Base-by-base conservation (phyloP, 352 stramenopile species). In the Phytopythium vexans region DNA sequence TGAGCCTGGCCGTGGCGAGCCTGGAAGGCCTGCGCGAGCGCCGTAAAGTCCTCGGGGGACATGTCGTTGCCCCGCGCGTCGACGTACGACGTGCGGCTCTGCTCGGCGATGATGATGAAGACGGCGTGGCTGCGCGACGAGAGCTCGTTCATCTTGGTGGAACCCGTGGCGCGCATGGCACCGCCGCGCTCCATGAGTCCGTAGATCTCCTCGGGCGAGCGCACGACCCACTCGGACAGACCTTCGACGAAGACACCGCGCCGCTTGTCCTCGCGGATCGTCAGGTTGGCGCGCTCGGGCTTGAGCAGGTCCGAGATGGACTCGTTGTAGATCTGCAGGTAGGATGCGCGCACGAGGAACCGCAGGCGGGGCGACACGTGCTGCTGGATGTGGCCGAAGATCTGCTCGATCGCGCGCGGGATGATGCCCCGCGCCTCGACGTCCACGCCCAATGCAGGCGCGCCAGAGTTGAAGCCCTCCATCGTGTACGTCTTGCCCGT, bases 401-500 rank as follows among this genome's bases (percentile, higher is more conserved):
- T 94, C 68, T 99, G 94, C 58, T 99, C 95, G 36, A 99, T 98
- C 8, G 95, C 93, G 10, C 97, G 89, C 4, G 97, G 97, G 66
- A 99, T 99, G 68, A 99, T 99, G 27, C 97, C 97, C 14, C 95
- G 81, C 77, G 90, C 75, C 80, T 99, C 66, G 58, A 92, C 69
- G 16, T 27, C 21, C 21, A 27, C 21, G 21, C 21, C 21, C 21
- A 27, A 27, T 27, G 21, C 21, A 27, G 21, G 21, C 58, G 96
- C 82, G 65, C 96, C 65, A 52, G 68, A 86, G 64, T 91, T 92
- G 65, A 92, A 92, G 2, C 97, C 97, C 61, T 98, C 95, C 97
- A 99, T 99, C 1, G 97, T 98, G 71, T 96, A 95, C 35, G 92
- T 98, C 61, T 98, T 98, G 43, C 92, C 92, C 3, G 79, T 95